Evolutionary conservation across 1,284 basidiomycete species (phyloP), one percentile per base, ranked within the genome.

Genomic region (Anthracocystis panici-leucophaei): DNA sequence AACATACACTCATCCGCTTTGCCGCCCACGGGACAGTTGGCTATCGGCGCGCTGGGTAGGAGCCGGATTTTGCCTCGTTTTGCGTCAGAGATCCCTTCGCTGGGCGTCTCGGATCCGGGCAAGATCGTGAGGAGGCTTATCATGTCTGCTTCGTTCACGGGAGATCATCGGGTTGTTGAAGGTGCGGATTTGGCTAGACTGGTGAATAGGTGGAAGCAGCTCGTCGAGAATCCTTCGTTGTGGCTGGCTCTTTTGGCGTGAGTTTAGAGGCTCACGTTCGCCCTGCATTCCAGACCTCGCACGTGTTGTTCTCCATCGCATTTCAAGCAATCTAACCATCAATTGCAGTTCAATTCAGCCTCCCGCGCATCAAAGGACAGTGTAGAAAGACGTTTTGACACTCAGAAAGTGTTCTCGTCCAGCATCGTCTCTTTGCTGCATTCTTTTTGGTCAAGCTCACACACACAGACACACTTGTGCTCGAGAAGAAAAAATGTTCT

Each of bases 181-280:
- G 95, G 95, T 7, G 94, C 94, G 0, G 95, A 97, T 87, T 85
- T 97, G 68, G 94, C 94, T 49, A 91, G 91, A 60, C 93, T 97
- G 84, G 92, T 95, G 54, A 93, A 95, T 86, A 89, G 89, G 48
- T 97, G 95, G 94, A 91, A 94, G 78, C 87, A 86, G 21, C 93
- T 91, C 87, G 91, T 95, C 31, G 94, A 96, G 87, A 86, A 88
- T 23, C 95, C 95, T 1, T 90, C 89, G 85, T 87, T 91, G 80
- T 82, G 93, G 77, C 88, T 94, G 75, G 92, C 87, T 2, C 89
- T 91, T 27, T 33, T 80, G 41, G 57, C 65, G 20, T 79, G n/a
- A n/a, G n/a, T n/a, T n/a, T n/a, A 41, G 20, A 67, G 21, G 16
- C n/a, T 10, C 5, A 14, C 40, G 23, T 31, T 38, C 27, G 40